Base-by-base conservation (phyloP, 169 alveolate species). In the Cryptosporidium viatorum region DNA sequence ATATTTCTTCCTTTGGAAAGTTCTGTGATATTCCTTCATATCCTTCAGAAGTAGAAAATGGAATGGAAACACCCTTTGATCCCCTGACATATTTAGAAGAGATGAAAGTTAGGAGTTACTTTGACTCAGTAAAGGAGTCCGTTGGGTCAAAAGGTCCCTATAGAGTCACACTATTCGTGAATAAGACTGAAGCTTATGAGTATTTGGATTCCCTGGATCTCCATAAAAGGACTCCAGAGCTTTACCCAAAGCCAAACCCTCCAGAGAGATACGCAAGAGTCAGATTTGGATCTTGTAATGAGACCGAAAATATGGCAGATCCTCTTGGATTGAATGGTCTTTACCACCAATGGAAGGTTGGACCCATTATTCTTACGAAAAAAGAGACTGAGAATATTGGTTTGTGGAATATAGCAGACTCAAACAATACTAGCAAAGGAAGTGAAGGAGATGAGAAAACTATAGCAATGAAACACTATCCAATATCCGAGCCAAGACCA, bases 211-310 rank as follows among this genome's bases (percentile, higher is more conserved):
- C 91, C 14, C 62, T 74, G n/a, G 71, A 52, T 9, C 60, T 58
- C 0, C 73, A 74, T 43, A 58, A 58, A 39, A 55, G 59, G 14
- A 59, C 51, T 55, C 86, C 86, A 3, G 71, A 74, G n/a, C 37
- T 59, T 51, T 52, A 58, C 33, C 74, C 86, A 74, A 84, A 85
- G 33, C 94, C 87, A 3, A 73, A 39, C 23, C 84, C 85, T 23
- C 94, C 94, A n/a, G 50, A 59, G 55, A 26, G 94, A 37, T 92
- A 71, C 33, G 94, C 94, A 31, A 85, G 94, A 52, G 92, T 91
- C 33, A 91, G 94, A 3, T 87, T 85, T 23, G 94, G 94, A n/a
- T 62, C 92, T 37, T 92, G 94, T 68, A 48, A 73, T 58, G 91
- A 86, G 12, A 69, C 91, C 8, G 70, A 58, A 58, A 58, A 74